Conservation (phyloP, 2,329 filamentous ascomycete species). For the Xylaria sp. region DNA sequence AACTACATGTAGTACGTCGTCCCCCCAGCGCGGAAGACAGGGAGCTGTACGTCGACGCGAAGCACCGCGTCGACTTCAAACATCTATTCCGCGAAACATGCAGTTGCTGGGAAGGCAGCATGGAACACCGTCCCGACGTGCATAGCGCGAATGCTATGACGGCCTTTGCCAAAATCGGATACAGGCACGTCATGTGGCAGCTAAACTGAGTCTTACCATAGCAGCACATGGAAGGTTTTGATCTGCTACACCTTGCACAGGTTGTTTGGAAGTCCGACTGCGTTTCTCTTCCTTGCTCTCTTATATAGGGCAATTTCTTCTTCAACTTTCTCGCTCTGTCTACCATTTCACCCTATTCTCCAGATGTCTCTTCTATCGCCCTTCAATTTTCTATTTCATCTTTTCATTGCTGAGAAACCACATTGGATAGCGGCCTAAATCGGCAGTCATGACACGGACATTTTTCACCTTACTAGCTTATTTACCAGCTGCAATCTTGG, state of each 20-base stretch:
- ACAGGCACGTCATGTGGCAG: conserved; percentile 8
- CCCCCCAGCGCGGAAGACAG: background rate
- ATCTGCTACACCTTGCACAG: background rate
- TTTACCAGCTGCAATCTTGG: background rate
- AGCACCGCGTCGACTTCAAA: background rate
- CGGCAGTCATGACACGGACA: background rate
- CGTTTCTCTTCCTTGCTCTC: background rate
- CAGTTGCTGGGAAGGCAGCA: background rate
- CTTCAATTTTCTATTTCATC: no score
- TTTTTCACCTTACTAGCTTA: background rate
- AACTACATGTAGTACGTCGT: no score
- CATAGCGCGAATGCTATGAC: background rate
- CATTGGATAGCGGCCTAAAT: background rate
- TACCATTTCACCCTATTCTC: background rate
- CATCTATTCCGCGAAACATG: background rate
- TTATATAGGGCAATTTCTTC: no score
- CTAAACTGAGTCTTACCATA: background rate
- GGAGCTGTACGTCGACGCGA: background rate
- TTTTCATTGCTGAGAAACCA: background rate
- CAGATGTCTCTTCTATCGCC: background rate
- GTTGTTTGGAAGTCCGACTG: background rate
- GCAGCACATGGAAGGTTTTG: background rate
- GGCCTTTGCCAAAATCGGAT: background rate
- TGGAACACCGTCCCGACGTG: background rate
- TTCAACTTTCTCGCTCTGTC: no score